These are phyloP conservation scores for Citrullus amarus DNA, from an alignment of 306 rosid species.

Conservation along the genomic window DNA sequence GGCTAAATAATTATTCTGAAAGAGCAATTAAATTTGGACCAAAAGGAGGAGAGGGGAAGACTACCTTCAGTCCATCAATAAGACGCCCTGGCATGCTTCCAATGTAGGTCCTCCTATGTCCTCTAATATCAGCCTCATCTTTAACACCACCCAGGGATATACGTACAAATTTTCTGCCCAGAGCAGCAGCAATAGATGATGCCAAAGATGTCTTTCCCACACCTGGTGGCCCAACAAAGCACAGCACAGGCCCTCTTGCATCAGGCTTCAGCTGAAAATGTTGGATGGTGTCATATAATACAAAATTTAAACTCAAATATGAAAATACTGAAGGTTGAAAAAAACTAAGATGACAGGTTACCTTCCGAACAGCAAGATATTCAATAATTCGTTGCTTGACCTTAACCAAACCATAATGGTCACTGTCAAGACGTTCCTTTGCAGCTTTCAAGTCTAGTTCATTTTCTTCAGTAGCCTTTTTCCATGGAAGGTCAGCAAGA, in stretches of 20 bases:
- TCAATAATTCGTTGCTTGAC: conserved; percentile 94
- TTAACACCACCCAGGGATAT: conserved; percentile 98
- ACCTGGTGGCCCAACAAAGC: conserved; percentile 99
- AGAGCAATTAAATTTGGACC: neutral
- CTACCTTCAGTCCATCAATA: conserved; percentile 86
- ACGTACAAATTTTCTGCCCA: conserved; percentile 80
- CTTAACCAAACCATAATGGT: conserved; percentile 85
- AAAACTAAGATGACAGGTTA: conserved; percentile 13
- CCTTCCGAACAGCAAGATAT: conserved; percentile 97
- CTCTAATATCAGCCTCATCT: conserved; percentile 97
- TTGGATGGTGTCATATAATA: conserved; percentile 17
- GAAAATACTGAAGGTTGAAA: neutral
- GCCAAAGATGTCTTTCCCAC: conserved; percentile 97
- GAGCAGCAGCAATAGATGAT: conserved; percentile 87
- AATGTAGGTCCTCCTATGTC: conserved; percentile 96
- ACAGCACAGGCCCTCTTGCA: conserved; percentile 98
- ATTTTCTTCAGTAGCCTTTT: conserved; percentile 64
- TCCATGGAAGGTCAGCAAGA: conserved; percentile 97
- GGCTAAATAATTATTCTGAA: neutral
- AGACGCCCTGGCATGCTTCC: conserved; percentile 99
- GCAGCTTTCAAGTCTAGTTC: conserved; percentile 83
- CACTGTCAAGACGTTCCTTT: conserved; percentile 76
- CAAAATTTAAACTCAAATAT: conserved; percentile 14
- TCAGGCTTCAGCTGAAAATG: conserved; percentile 90
- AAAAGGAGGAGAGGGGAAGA: neutral